Conservation (phyloP, 257 asterid genomes). For the Solanum clarkiae region DNA sequence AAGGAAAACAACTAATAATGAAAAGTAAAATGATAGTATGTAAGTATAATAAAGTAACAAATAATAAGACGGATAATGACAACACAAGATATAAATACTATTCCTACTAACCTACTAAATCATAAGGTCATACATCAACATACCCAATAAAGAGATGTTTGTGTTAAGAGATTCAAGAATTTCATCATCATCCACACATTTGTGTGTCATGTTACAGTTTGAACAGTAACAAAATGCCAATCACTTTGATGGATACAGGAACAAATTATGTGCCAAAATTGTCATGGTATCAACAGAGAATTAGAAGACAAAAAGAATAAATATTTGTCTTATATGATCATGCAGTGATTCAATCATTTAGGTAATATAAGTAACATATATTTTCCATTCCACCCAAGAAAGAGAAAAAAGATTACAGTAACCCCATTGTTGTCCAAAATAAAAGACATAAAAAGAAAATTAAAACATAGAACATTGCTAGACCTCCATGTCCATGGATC, state of each 20-base stretch:
- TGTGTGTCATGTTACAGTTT: too few relatives aligned
- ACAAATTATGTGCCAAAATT: not conserved
- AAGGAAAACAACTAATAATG: too few relatives aligned
- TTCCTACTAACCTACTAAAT: too few relatives aligned
- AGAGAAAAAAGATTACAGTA: conserved; percentile 9
- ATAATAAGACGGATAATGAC: too few relatives aligned
- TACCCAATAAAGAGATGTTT: not conserved
- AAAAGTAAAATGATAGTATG: too few relatives aligned
- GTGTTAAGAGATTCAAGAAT: not conserved
- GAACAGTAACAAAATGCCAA: not conserved
- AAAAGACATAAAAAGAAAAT: not conserved
- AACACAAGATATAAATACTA: too few relatives aligned
- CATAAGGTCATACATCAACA: too few relatives aligned
- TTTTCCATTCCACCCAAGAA: conserved; percentile 27
- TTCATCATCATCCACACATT: not conserved
- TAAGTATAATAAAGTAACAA: too few relatives aligned
- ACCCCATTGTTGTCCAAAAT: not conserved
- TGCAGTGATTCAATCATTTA: not conserved
- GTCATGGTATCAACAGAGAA: not conserved
- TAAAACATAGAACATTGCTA: conserved; percentile 4
- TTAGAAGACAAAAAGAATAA: not conserved
- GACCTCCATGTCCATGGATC: not conserved
- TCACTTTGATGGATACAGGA: not conserved
- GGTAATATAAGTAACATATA: conserved; percentile 1
- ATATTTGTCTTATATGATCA: not conserved